phyloP scores from a whole-genome alignment of 176 grass and related monocot genomes.

The Raddia distichophylla region DNA sequence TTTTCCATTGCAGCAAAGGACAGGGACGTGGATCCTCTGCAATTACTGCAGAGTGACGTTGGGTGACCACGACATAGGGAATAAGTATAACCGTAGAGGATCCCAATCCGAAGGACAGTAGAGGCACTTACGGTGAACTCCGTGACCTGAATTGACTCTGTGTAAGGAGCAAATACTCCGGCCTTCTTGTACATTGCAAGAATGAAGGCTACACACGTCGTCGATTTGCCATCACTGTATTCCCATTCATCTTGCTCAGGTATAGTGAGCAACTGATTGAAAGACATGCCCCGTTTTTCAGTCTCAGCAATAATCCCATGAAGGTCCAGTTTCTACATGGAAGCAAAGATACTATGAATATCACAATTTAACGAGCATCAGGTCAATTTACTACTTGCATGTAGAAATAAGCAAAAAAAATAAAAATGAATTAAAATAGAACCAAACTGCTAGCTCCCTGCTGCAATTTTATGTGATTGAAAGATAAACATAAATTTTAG shows the following conservation, averaged over 20 bases:
- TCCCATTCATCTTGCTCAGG: conserved; percentile 96
- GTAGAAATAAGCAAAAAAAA: not conserved
- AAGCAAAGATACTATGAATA: conserved; percentile 31
- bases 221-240: conserved; percentile 96
- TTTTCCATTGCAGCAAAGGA: not conserved
- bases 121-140: conserved; percentile 87
- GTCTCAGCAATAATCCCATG: conserved; percentile 81
- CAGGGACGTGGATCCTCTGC: too few species aligned
- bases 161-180: conserved; percentile 73
- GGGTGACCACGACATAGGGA: too few species aligned
- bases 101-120: not conserved
- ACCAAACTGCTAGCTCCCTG: not conserved
- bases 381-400: not conserved
- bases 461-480: too few species aligned
- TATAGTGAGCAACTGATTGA: conserved; percentile 88
- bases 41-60: too few species aligned
- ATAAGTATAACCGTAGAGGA: too few species aligned
- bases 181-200: conserved; percentile 90
- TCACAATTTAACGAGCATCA: not conserved
- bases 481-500: too few species aligned
- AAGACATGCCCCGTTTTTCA: conserved; percentile 78
- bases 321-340: conserved; percentile 75
- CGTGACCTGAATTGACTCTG: conserved; percentile 86
- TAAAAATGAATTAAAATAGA: not conserved
- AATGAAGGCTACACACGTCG: conserved; percentile 88